phyloP scores from a whole-genome alignment of 176 grass and related monocot genomes.

The barley (Hordeum vulgare) region MorexV3_pseudomolecules_assembly NC_058522.1:428989657-428990156 shows the following conservation, averaged over 20 bases:
- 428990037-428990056: slow-evolving; percentile 16
- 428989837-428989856: slow-evolving; percentile 5
- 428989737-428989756: slow-evolving; percentile 40
- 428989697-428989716: slow-evolving; percentile 6
- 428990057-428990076: slow-evolving; percentile 10
- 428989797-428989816: slow-evolving; percentile 44
- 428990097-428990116: background rate
- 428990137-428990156: background rate
- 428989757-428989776: slow-evolving; percentile 51
- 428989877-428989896: slow-evolving; percentile 34
- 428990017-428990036: slow-evolving; percentile 29
- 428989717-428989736: slow-evolving; percentile 3
- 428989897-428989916: slow-evolving; percentile 48
- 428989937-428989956: background rate
- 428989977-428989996: slow-evolving; percentile 67
- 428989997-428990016: slow-evolving; percentile 70
- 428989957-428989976: slow-evolving; percentile 20
- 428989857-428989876: background rate
- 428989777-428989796: slow-evolving; percentile 48
- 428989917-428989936: slow-evolving; percentile 21
- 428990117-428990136: slow-evolving; percentile 14
- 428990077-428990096: background rate
- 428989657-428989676: background rate
- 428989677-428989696: background rate
- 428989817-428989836: slow-evolving; percentile 24